Base-by-base conservation (phyloP, 225 moss, liverwort and hornwort species). In the Takakia lepidozioides region DNA sequence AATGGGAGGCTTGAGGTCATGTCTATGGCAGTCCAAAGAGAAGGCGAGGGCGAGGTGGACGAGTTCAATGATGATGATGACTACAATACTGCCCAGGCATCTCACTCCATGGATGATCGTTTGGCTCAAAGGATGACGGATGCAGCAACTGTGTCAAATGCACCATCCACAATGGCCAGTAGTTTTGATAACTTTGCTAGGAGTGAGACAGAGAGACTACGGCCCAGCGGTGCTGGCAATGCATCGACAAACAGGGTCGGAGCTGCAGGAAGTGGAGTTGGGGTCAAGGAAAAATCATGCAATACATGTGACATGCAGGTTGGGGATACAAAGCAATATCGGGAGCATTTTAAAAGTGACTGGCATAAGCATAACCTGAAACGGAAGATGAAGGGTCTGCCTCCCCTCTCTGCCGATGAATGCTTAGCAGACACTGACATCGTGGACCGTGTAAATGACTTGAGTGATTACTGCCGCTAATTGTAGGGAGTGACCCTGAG, bases 311-410 rank as follows among this genome's bases (percentile, higher is more conserved):
- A 59, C 54, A 76, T 75, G 23, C 85, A 87, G 65, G 98, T 98
- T 22, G 91, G 98, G 20, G 91, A 98, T 62, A 82, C 82, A 38
- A 91, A 83, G 74, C 85, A 98, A 46, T 98, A 91, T 59, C 84
- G 98, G 8, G 98, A 98, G 48, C 98, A 98, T 64, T 98, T 98
- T 35, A 98, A 98, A 65, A 87, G 75, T 39, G 91, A 98, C 49
- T 98, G 98, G 98, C 98, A 98, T 63, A 98, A 91, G 63, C 98
- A 98, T 72, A 98, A 98, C 47, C 45, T 98, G 74, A 91, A 91
- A 58, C 83, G 98, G 64, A 98, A 91, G 67, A 80, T 80, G 63
- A 49, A 67, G 64, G 83, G 81, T 18, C 63, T 98, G 47, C 75
- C 80, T 62, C 85, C 98, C 26, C 61, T 98, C 5, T 81, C 87